Base-by-base conservation (phyloP, 2,329 filamentous ascomycete species). In the Fusarium sacchari region DNA sequence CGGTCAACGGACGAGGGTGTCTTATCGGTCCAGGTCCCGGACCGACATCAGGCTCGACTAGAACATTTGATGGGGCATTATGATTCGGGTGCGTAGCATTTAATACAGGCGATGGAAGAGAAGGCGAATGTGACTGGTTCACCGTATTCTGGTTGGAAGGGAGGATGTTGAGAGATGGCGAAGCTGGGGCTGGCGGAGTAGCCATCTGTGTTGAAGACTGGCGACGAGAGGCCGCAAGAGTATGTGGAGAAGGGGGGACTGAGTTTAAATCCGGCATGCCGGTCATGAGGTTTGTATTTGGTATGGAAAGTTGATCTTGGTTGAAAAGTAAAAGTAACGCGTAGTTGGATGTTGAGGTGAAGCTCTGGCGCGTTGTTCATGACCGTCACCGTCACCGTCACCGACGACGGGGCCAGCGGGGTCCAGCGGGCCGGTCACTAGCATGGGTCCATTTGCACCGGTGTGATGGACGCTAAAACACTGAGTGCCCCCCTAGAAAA, bases 1-100 rank as follows among this genome's bases (percentile, higher is more conserved):
- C 92, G 0, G 96, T 98, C 81, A 98, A 84, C 7, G 95, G 95
- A 40, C 94, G 89, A 11, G 96, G 95, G 81, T 97, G 95, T 71
- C 96, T 90, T 77, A 97, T 84, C 8, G 96, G 95, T 1, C 93
- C 93, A 63, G 90, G 89, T 0, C 90, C 90, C 37, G 85, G 80
- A 34, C 86, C 86, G 50, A 89, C 86, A 20, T 84, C 86, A 3
- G 84, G 81, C 52, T 83, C 81, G 3, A 47, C 37, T 7, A 69
- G 75, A 57, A 49, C 59, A n/a, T 44, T 26, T 10, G 56, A 28
- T 26, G 74, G 40, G 43, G 57, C 76, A 64, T 57, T 69, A 36
- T 69, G 70, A 6, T 70, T 72, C 6, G 81, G 78, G 32, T 80
- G 79, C 10, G 80, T 69, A 55, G 81, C 81, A 42, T 78, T 76